Evolutionary conservation across 2,329 filamentous ascomycete species (phyloP).

Genomic region (Nemania sp.): DNA sequence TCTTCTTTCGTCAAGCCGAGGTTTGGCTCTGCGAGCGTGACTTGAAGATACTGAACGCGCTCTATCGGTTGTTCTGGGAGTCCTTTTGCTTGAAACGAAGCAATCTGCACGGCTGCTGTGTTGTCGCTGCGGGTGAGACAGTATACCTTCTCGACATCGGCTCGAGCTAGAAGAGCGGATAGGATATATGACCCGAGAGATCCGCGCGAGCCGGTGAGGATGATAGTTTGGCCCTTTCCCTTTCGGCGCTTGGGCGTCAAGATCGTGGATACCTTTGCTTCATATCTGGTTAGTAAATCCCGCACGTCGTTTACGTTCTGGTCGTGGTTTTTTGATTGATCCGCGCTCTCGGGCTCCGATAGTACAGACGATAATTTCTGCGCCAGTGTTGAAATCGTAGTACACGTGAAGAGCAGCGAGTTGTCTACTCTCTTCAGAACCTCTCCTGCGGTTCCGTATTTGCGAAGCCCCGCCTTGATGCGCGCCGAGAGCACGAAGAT

Average conservation of each 20-base stretch:
- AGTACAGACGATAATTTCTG: constrained; percentile 16
- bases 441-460: constrained; percentile 22
- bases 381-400: constrained; percentile 15
- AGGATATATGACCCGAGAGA: constrained; percentile 28
- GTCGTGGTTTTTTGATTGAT: not conserved
- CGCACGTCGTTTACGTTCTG: not conserved
- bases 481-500: constrained; percentile 30
- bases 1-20: constrained; percentile 25
- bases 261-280: constrained; percentile 12
- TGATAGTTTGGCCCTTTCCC: constrained; percentile 6
- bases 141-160: constrained; percentile 19
- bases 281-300: constrained; percentile 15
- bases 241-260: not conserved
- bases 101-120: constrained; percentile 8
- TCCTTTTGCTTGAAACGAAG: constrained; percentile 21
- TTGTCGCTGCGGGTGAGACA: constrained; percentile 24
- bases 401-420: constrained; percentile 17
- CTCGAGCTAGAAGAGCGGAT: constrained; percentile 18
- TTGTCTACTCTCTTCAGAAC: constrained; percentile 13
- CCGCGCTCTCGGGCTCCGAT: not conserved
- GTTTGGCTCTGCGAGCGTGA: constrained; percentile 25
- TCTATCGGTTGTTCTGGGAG: constrained; percentile 15
- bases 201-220: constrained; percentile 27
- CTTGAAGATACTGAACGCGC: constrained; percentile 30
- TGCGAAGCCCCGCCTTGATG: constrained; percentile 32